These are phyloP conservation scores for Ogataea methylovora DNA, from an alignment of 805 yeast genomes.

Conservation along the genomic window DNA sequence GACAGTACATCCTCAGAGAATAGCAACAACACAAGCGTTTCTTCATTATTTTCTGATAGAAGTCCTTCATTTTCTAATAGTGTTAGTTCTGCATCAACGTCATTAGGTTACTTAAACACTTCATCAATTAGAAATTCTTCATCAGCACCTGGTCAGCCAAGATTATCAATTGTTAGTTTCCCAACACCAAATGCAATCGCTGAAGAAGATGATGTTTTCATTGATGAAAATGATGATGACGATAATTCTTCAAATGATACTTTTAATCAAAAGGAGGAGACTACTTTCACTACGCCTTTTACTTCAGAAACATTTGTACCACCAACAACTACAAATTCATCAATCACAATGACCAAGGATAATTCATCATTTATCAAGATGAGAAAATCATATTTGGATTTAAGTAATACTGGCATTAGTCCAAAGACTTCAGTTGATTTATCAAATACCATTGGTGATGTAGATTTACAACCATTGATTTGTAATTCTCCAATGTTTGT, in stretches of 20 bases:
- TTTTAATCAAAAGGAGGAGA: background rate
- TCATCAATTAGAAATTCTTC: no score
- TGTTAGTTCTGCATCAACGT: slow-evolving; percentile 9
- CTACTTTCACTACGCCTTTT: slow-evolving; percentile 1
- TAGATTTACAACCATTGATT: slow-evolving; percentile 29
- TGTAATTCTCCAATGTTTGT: slow-evolving; percentile 24
- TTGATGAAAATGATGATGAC: slow-evolving; percentile 4
- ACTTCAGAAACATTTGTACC: slow-evolving; percentile 4
- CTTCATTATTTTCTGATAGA: slow-evolving; percentile 1
- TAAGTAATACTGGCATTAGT: slow-evolving; percentile 1
- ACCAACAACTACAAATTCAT: slow-evolving; percentile 1
- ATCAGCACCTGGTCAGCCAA: slow-evolving; percentile 3
- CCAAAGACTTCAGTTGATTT: slow-evolving; percentile 10
- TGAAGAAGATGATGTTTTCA: slow-evolving; percentile 1
- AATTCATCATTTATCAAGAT: background rate
- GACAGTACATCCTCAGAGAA: background rate
- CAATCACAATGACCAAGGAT: background rate
- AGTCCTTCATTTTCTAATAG: slow-evolving; percentile 2
- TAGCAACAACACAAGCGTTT: background rate
- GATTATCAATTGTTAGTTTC: slow-evolving; percentile 6
- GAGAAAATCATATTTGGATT: slow-evolving; percentile 1
- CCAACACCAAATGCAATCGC: background rate
- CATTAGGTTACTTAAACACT: no score
- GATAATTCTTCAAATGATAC: background rate
- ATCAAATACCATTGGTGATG: background rate